Percentiles rank a stretch among this genome's conserved stretches.
These are phyloP conservation scores for Sclerotinia sclerotiorum DNA, from an alignment of 2,329 filamentous ascomycete genomes.

Conservation along the genomic window DNA sequence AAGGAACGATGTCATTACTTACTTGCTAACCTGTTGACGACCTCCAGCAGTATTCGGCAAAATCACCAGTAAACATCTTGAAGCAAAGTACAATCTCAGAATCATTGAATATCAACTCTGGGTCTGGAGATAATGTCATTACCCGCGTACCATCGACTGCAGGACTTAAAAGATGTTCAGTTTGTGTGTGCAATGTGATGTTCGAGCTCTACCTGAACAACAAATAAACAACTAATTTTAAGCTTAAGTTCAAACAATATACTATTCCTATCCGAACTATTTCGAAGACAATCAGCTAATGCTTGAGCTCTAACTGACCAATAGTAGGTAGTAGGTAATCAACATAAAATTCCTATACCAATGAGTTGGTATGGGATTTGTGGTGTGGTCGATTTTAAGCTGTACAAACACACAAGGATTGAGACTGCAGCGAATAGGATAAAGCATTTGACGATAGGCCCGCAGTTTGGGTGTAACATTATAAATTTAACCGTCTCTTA, in stretches of 20 bases:
- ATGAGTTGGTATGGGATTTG: background rate
- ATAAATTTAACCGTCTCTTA: background rate
- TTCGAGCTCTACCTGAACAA: no score
- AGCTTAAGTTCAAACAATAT: no score
- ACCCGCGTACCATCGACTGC: no score
- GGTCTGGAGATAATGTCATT: background rate
- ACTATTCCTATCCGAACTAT: no score
- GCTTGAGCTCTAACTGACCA: no score
- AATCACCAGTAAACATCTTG: background rate
- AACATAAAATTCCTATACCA: background rate
- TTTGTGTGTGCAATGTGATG: no score
- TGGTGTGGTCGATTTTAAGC: conserved; percentile 5
- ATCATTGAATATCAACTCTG: background rate
- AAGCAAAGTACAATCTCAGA: background rate
- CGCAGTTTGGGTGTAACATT: conserved; percentile 3
- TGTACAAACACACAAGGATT: conserved; percentile 6
- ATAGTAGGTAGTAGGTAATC: no score
- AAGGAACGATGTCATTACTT: background rate
- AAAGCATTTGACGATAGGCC: background rate
- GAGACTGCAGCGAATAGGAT: background rate
- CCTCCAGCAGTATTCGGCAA: background rate
- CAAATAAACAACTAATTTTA: no score
- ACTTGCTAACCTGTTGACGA: background rate
- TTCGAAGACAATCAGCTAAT: no score
- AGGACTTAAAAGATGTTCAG: no score